Conservation (phyloP, 129 eudicot genomes). For the Tagetes erecta region DNA sequence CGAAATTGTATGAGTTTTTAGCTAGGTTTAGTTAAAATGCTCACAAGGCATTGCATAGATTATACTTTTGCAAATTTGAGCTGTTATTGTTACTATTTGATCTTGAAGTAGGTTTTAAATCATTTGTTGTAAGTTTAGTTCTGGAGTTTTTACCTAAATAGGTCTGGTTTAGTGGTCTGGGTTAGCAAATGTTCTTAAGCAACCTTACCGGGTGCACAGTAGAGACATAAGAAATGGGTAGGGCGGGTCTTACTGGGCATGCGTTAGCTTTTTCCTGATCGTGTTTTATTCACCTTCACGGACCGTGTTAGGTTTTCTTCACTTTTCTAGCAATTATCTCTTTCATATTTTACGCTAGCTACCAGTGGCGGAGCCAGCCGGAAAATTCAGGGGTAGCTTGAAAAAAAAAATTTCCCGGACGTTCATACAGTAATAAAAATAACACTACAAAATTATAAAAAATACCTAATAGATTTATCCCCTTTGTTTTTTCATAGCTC, state of each 20-base stretch:
- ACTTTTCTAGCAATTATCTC: neutral
- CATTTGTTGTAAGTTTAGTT: neutral
- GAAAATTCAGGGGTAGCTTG: too few species aligned
- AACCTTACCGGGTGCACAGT: too few species aligned
- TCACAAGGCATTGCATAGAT: conserved; percentile 5
- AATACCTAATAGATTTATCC: too few species aligned
- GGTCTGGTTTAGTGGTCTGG: neutral
- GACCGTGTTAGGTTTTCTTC: neutral
- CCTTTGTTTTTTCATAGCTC: too few species aligned
- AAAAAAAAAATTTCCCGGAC: too few species aligned
- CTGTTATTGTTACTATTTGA: conserved; percentile 17
- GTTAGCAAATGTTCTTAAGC: neutral
- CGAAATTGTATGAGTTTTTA: neutral
- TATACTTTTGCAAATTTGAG: conserved; percentile 3
- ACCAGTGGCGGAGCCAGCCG: too few species aligned
- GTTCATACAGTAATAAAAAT: too few species aligned
- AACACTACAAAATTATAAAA: too few species aligned
- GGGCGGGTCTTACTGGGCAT: neutral
- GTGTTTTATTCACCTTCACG: neutral
- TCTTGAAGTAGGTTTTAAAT: conserved; percentile 10
- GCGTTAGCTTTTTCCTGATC: neutral
- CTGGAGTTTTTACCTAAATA: neutral
- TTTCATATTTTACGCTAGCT: neutral
- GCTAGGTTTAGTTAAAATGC: conserved; percentile 3
- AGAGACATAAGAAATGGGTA: neutral